Conservation (phyloP, 495 filamentous ascomycete species). For the Hyaloscypha hepaticicola region DNA sequence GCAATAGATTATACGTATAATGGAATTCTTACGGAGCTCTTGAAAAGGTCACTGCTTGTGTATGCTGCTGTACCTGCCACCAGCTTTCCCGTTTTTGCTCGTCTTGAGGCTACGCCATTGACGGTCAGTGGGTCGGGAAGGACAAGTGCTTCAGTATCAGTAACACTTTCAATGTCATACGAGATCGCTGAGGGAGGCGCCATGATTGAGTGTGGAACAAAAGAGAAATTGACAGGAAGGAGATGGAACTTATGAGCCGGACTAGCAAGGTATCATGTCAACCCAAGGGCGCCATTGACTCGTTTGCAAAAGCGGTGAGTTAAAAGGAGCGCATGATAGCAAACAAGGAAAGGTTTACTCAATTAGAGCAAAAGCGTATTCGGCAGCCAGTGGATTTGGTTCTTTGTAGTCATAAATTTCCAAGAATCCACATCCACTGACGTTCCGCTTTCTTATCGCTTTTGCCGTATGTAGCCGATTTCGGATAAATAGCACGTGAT, state of each 20-base stretch:
- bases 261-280: background rate
- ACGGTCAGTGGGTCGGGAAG: conserved; percentile 64
- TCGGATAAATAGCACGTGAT: background rate
- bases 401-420: conserved; percentile 19
- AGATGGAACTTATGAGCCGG: background rate
- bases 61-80: conserved; percentile 74
- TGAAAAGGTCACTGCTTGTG: conserved; percentile 81
- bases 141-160: conserved; percentile 29
- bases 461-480: background rate
- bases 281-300: conserved; percentile 2
- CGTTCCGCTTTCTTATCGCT: background rate
- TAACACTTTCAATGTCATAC: conserved; percentile 18
- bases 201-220: conserved; percentile 23
- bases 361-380: background rate
- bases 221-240: conserved; percentile 1
- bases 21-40: conserved; percentile 55
- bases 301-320: conserved; percentile 1
- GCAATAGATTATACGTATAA: background rate
- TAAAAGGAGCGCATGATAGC: conserved; percentile 4
- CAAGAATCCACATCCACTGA: conserved; percentile 13
- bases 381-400: conserved; percentile 9
- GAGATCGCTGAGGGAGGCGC: conserved; percentile 29
- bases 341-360: background rate
- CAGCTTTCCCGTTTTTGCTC: conserved; percentile 65
- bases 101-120: conserved; percentile 64